Conservation (phyloP, 805 yeast genomes). For the Metschnikowia shivogae region DNA sequence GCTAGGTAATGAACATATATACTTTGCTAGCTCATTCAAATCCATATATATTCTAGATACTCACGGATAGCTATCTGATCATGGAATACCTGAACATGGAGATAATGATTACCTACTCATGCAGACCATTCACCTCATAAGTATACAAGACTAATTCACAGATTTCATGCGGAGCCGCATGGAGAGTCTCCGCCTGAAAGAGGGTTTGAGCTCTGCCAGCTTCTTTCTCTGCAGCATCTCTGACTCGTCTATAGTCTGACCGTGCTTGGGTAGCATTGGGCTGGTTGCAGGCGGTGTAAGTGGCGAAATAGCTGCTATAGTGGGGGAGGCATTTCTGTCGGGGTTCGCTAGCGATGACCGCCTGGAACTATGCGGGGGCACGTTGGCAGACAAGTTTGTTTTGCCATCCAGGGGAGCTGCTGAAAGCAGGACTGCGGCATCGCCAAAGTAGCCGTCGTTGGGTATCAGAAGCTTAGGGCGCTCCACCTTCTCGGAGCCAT, state of each 20-base stretch:
- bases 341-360: neutral
- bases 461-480: neutral
- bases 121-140: too few relatives aligned
- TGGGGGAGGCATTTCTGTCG: neutral
- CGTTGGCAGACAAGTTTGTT: neutral
- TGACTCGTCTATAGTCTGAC: neutral
- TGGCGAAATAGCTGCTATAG: slow-evolving; percentile 1
- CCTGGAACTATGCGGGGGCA: neutral
- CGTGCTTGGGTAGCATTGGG: neutral
- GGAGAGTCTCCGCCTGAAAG: slow-evolving; percentile 10
- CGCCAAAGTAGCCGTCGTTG: slow-evolving; percentile 2
- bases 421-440: neutral
- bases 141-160: neutral
- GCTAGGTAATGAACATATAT: too few relatives aligned
- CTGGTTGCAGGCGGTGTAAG: slow-evolving; percentile 4
- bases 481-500: neutral
- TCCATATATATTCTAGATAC: too few relatives aligned
- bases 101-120: too few relatives aligned
- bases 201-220: neutral
- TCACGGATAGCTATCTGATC: too few relatives aligned
- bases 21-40: too few relatives aligned
- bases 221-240: neutral
- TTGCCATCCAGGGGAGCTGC: neutral
- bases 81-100: too few relatives aligned
- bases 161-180: slow-evolving; percentile 4